Evolutionary conservation across 768 basidiomycete species (phyloP), one percentile per base, ranked within the genome.

Genomic region (Trametes cinnabarina): DNA sequence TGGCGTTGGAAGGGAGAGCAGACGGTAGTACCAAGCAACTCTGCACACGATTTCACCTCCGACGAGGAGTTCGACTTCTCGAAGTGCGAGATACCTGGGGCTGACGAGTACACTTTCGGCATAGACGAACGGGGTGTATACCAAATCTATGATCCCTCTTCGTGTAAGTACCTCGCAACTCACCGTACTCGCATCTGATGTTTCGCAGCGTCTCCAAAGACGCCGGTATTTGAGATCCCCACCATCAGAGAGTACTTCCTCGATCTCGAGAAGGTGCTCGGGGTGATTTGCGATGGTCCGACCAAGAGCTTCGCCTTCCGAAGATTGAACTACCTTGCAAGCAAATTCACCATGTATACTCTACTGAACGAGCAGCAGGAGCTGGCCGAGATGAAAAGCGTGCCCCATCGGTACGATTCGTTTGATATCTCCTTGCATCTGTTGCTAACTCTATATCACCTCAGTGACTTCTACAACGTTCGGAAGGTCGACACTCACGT

Each of bases 401-500:
- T 93, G 20, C 87, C 92, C 14, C 92, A 95, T 75, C 84, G 92
- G 90, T 91, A 63, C 35, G 72, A 32, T 40, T 40, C 19, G 46
- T 30, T 1, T 14, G 10, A 8, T 41, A 23, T 43, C 23, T 12
- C 14, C 19, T 25, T 9, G 15, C 35, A 37, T 22, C 30, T 19
- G 34, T 37, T 47, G 30, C 42, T 34, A 32, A 41, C n/a, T 32
- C 14, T 0, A 23, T 12, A 28, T 4, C 7, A 20, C 11, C 58
- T n/a, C 68, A 95, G 96, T 58, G 97, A 99, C 74, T 98, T 99
- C 66, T 99, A 99, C 74, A 99, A 99, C 70, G 80, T 94, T 49
- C 87, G 97, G 23, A 99, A 99, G 71, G 97, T 99, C 58, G 97
- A 99, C 69, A 99, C 97, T 8, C 97, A 99, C 72, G 92, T 99